Conservation (phyloP, 192 early-diverging fungal species). For the Phlyctochytrium arcticum region DNA sequence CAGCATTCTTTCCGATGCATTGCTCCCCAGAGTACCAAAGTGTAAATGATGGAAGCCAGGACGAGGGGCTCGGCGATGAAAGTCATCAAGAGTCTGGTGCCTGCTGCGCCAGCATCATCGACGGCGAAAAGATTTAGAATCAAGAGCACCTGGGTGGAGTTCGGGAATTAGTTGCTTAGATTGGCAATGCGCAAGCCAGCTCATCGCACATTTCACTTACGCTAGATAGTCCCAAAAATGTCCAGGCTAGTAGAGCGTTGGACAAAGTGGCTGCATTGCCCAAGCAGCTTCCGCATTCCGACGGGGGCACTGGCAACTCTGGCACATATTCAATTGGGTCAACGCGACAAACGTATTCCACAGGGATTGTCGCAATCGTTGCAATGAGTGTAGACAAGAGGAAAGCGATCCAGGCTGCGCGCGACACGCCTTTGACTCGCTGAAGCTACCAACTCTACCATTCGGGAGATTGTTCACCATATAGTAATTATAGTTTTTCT, state of each 20-base stretch:
- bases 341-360: constrained; percentile 16
- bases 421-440: constrained; percentile 5
- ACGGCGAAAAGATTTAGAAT: constrained; percentile 8
- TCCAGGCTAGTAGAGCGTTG: constrained; percentile 7
- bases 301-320: neutral
- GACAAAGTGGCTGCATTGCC: constrained; percentile 8
- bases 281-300: constrained; percentile 9
- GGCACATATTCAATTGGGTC: neutral
- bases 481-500: neutral
- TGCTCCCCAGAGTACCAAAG: constrained; percentile 13
- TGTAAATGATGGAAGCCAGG: constrained; percentile 6
- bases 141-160: constrained; percentile 19
- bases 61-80: constrained; percentile 18
- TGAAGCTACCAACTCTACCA: neutral
- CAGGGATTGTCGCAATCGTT: constrained; percentile 16
- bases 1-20: too few relatives aligned
- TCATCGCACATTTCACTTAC: neutral
- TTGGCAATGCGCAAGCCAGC: neutral
- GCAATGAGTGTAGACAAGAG: constrained; percentile 12
- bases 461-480: neutral
- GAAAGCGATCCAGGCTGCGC: constrained; percentile 9
- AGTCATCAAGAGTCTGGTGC: constrained; percentile 6
- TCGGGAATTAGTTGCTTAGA: neutral
- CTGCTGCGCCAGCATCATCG: neutral
- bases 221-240: constrained; percentile 11